Conservation (phyloP, 225 moss, liverwort and hornwort genomes). For the Thuidium tamariscinum region DNA sequence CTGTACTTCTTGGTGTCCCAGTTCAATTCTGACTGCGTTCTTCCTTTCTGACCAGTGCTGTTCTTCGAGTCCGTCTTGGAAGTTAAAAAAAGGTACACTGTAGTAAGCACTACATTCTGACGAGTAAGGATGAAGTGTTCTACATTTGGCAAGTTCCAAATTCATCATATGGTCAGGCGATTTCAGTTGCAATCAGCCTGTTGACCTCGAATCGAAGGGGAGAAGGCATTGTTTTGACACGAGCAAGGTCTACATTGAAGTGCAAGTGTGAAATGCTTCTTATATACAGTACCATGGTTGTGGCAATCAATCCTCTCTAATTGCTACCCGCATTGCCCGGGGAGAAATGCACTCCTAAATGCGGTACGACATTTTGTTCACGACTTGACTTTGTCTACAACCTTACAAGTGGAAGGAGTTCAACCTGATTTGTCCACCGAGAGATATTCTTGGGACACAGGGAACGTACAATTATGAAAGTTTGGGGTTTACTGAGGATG, state of each 20-base stretch:
- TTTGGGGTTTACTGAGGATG: too few species aligned
- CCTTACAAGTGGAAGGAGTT: not conserved
- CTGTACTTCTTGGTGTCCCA: not conserved
- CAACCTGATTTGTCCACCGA: not conserved
- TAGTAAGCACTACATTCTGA: too few species aligned
- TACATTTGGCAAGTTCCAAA: not conserved
- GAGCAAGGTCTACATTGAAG: not conserved
- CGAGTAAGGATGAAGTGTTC: not conserved
- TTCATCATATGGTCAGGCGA: not conserved
- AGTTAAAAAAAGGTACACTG: not conserved
- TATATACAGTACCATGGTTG: too few species aligned
- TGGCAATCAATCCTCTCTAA: not conserved
- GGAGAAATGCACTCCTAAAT: not conserved
- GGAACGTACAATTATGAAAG: too few species aligned
- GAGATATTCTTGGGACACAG: not conserved
- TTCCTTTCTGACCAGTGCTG: not conserved
- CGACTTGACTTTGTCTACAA: not conserved
- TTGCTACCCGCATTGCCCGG: too few species aligned
- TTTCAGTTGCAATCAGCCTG: not conserved
- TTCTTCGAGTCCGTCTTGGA: not conserved
- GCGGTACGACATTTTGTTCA: not conserved
- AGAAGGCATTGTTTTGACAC: not conserved
- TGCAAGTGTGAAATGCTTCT: not conserved
- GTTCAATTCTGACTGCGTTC: not conserved
- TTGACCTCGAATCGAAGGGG: not conserved